Base-by-base conservation (phyloP, 176 grass and related monocot genomes). In the Musa troglodytarum region DNA sequence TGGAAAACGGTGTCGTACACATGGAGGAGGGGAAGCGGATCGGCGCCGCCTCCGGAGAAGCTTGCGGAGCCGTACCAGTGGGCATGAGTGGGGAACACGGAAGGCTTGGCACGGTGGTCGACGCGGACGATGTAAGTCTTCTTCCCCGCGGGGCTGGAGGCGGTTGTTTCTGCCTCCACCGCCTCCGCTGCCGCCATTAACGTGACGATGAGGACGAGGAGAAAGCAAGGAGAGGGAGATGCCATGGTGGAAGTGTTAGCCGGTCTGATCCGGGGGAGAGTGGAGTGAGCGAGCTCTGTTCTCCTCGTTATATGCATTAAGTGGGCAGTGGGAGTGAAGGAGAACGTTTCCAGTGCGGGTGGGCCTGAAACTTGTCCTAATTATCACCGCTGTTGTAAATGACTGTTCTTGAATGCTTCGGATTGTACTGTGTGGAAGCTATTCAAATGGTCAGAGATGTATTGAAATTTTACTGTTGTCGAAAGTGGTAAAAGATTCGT, bases 51-150 rank as follows among this genome's bases (percentile, higher is more conserved):
- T 0, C 75, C 85, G 24, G 80, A 85, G 81, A 98, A 91, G 43
- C 88, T 80, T 23, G 86, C 64, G 50, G 90, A 98, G 34, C 86
- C 66, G 84, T 98, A 93, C 90, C 88, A 93, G 90, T 91, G 80
- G 23, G 86, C 81, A 66, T 85, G 82, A 24, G 88, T 89, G 71
- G 86, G 63, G 73, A 98, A 98, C 20, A 87, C 81, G 19, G 90
- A 78, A 29, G 95, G 95, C 68, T 93, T 98, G 3, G 84, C 77
- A 24, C 62, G 53, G 65, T 85, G 82, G 78, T 98, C 65, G 19
- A 98, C 82, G 17, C 86, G 90, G 80, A 98, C 76, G 86, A 98
- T 98, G 80, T 98, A 91, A 11, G 86, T 93, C 85, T 87, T 93
- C 68, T 53, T 82, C 19, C 55, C 6, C 25, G 68, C 62, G 0